Base-by-base conservation (phyloP, 2,329 filamentous ascomycete species). In the Fusarium burgessii region DNA sequence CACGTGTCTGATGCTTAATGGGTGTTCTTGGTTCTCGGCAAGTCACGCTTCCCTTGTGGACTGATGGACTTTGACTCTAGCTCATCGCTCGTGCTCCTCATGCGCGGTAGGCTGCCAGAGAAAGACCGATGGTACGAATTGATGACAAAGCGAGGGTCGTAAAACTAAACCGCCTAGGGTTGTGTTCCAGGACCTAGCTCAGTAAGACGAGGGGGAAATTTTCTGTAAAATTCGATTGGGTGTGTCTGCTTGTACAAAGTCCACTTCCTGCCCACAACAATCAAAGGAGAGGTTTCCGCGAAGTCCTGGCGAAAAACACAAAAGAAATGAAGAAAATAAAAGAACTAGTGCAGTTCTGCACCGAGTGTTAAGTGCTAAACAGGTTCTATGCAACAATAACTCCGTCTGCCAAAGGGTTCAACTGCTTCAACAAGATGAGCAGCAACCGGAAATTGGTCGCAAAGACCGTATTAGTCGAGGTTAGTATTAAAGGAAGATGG, bases 1-100 rank as follows among this genome's bases (percentile, higher is more conserved):
- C 78, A 80, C 79, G 78, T 80, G 79, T 80, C 75, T 72, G 58
- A 70, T 76, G 73, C 76, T 78, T 72, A 79, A 78, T 80, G 78
- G 78, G 70, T 69, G 65, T 68, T 66, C 32, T 73, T 36, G 50
- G 65, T 69, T 65, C 51, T 67, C 35, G 38, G 68, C 62, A 64
- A 72, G 58, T 73, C 70, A 71, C 70, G 68, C 58, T 61, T 56
- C 65, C 45, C 49, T 58, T 59, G 59, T 68, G 62, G 64, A 58
- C 58, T 67, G 69, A 58, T 60, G 50, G 51, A 62, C 55, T 59
- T 49, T 27, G 57, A 33, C 61, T 71, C 46, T 72, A 72, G 60
- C 65, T 70, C 52, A 41, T 66, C 52, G 20, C 46, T 63, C 40
- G 49, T 62, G 51, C 40, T 62, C 57, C 42, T 41, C 49, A 41